Percentiles rank a stretch among this genome's conserved stretches.
Evolutionary conservation across 2,329 filamentous ascomycete species (phyloP).

Genomic region (Aspergillus felis): DNA sequence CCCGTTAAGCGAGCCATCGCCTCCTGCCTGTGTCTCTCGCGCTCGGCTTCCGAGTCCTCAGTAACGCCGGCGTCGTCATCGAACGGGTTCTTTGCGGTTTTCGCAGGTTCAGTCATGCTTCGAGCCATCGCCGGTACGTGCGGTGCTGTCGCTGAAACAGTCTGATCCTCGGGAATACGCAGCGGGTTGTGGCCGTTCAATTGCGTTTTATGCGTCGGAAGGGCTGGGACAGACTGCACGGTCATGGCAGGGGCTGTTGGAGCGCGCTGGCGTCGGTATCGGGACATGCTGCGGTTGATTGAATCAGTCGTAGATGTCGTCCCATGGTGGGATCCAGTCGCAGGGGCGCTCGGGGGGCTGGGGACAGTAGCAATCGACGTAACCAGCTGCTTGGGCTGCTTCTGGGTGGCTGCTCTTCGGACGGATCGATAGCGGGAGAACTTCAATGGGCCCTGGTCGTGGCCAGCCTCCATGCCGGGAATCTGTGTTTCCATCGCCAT

Average conservation of each 20-base stretch:
- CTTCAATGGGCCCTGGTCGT: constrained; percentile 33
- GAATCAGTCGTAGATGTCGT: constrained; percentile 6
- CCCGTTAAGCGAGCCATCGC: constrained; percentile 35
- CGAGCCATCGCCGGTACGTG: neutral
- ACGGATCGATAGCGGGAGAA: constrained; percentile 59
- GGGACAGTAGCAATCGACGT: constrained; percentile 8
- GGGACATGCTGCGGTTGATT: constrained; percentile 32
- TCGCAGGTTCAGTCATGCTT: neutral
- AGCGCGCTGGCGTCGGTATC: constrained; percentile 28
- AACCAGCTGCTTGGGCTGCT: constrained; percentile 28
- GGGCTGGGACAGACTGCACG: constrained; percentile 7
- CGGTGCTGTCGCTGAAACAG: neutral
- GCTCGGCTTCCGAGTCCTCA: constrained; percentile 14
- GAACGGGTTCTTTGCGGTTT: neutral
- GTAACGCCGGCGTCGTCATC: neutral
- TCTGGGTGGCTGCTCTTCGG: constrained; percentile 40
- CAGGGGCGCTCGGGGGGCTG: constrained; percentile 16
- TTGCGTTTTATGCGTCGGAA: constrained; percentile 5
- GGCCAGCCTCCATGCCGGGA: constrained; percentile 7
- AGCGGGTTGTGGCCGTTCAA: neutral
- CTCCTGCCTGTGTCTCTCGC: constrained; percentile 27
- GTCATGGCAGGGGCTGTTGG: constrained; percentile 11
- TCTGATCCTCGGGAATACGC: neutral
- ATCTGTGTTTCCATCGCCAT: constrained; percentile 22
- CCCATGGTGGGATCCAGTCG: constrained; percentile 6